A percentile compares a stretch with the other conserved stretches of the same genome.
Conservation (phyloP, 768 basidiomycete genomes). For the Kwoniella shandongensis region DNA sequence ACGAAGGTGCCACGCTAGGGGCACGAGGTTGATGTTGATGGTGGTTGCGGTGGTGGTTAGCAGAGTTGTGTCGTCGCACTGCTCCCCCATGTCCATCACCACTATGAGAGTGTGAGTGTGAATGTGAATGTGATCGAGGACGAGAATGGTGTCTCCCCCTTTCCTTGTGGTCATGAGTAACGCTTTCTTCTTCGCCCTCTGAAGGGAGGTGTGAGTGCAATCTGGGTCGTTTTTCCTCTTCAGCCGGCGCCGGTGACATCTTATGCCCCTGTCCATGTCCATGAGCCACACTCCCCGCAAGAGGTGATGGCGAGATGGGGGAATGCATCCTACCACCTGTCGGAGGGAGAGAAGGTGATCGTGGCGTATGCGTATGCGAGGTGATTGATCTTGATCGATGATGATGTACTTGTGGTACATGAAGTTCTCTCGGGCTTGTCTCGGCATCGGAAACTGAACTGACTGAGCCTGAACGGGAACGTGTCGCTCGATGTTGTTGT, state of each 20-base stretch:
- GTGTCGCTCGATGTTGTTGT: background rate
- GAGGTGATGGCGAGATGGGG: constrained; percentile 20
- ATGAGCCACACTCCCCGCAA: constrained; percentile 1
- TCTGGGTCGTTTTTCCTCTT: constrained; percentile 6
- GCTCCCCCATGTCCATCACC: background rate
- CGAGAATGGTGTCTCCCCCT: constrained; percentile 16
- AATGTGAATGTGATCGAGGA: background rate
- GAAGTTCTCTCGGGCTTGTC: constrained; percentile 10
- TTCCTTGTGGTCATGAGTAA: background rate
- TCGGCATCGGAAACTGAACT: constrained; percentile 11
- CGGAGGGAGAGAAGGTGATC: constrained; percentile 16
- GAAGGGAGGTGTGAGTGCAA: constrained; percentile 4
- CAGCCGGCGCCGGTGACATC: constrained; percentile 8
- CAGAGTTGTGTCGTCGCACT: constrained; percentile 4
- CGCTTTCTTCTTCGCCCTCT: background rate
- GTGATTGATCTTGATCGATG: constrained; percentile 19
- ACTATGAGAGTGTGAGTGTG: background rate
- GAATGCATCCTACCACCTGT: constrained; percentile 12
- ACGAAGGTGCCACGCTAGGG: background rate
- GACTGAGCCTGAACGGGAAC: constrained; percentile 11
- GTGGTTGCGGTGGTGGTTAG: background rate
- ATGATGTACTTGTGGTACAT: background rate
- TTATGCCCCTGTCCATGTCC: background rate
- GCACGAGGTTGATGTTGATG: too few species aligned
- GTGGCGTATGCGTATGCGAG: background rate